phyloP scores from a whole-genome alignment of 805 yeast species.

The Spathaspora hagerdaliae region DNA sequence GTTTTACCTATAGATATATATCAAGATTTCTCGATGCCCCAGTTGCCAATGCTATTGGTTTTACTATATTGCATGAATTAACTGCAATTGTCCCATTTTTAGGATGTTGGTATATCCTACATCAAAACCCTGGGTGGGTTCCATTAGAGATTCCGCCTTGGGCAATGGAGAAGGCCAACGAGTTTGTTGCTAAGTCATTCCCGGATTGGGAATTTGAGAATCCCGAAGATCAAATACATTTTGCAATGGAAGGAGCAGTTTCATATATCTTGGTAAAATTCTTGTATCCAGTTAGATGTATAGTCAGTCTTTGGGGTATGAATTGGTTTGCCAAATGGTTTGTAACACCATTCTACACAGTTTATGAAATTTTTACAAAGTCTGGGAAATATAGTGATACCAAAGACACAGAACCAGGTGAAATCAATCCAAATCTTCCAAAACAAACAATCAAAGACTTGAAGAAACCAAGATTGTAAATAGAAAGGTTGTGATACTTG shows the following conservation, averaged over 20 bases:
- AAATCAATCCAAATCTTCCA: not conserved
- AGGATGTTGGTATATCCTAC: slow-evolving; percentile 64
- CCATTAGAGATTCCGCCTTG: slow-evolving; percentile 57
- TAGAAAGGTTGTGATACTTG: no score
- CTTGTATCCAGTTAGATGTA: slow-evolving; percentile 50
- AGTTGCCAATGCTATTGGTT: slow-evolving; percentile 56
- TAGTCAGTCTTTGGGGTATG: slow-evolving; percentile 47
- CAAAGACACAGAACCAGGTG: not conserved
- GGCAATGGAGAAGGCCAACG: slow-evolving; percentile 58
- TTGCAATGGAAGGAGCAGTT: slow-evolving; percentile 69
- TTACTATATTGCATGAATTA: slow-evolving; percentile 66
- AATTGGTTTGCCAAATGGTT: slow-evolving; percentile 55
- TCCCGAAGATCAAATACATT: slow-evolving; percentile 48
- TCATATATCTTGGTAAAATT: slow-evolving; percentile 69
- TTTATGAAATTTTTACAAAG: not conserved
- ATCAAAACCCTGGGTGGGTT: slow-evolving; percentile 46
- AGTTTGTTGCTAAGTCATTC: slow-evolving; percentile 48
- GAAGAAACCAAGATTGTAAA: slow-evolving; percentile 32
- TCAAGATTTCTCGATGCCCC: slow-evolving; percentile 52
- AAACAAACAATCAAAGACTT: slow-evolving; percentile 16
- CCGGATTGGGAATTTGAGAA: slow-evolving; percentile 29
- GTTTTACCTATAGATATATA: slow-evolving; percentile 47
- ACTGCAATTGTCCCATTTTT: slow-evolving; percentile 71
- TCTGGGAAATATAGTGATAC: not conserved
- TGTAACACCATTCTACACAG: slow-evolving; percentile 40